Base-by-base conservation (phyloP, 2,329 filamentous ascomycete genomes). In the Penicillium sp. region DNA sequence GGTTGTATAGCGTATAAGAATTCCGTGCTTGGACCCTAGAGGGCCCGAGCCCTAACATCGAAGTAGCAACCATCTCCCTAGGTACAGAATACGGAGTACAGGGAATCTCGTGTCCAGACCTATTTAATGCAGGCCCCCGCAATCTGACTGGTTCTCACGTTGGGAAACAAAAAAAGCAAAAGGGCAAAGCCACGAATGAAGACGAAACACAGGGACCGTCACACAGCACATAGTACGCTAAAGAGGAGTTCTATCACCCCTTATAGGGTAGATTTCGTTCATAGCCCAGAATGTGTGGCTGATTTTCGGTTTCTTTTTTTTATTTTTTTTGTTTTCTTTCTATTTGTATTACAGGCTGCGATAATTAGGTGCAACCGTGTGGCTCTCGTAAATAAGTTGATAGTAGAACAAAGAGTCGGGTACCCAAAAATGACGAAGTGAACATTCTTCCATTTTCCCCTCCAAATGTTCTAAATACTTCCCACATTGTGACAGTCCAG, bases 101-200 rank as follows among this genome's bases (percentile, higher is more conserved):
- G 38, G 50, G 21, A 43, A 45, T 38, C 50, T 60, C 57, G 60
- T 59, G 60, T 65, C 63, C 48, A 64, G 62, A 57, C 60, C 56
- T n/a, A 12, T 53, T 52, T 48, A 27, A 57, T 57, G 56, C 43
- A 52, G 42, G 45, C 45, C 53, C 52, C 57, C 42, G 23, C 35
- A 19, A 38, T 49, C 55, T 62, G 13, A 64, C 62, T 62, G 59
- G 61, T 49, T 29, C 40, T 49, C 49, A 27, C 21, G 31, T 33
- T 17, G 49, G 27, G 31, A 57, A 56, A 31, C 17, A 29, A 37
- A 45, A 45, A 45, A 56, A 45, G 31, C 12, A 35, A 43, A 29
- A 56, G 58, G 52, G 50, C 41, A 48, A 27, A 54, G 38, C 54
- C 46, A 52, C 64, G 62, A 66, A 66, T 66, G 46, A 54, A 42